phyloP scores from a whole-genome alignment of 257 asterid genomes.

The Solanum gandarillasii region DNA sequence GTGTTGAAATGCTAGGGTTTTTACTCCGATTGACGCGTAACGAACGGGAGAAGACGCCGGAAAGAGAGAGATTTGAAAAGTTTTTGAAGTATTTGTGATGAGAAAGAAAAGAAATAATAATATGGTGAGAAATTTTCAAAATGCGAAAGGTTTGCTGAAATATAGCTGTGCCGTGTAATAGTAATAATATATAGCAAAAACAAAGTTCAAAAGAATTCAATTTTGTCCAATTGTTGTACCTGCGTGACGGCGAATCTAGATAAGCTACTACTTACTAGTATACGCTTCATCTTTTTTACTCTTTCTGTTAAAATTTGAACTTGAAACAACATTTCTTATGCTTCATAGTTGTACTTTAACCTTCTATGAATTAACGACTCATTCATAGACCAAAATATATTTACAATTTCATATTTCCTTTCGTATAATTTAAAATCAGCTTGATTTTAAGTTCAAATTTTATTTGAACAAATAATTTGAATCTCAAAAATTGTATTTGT shows the following conservation, averaged over 20 bases:
- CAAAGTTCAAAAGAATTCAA: neutral
- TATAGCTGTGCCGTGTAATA: neutral
- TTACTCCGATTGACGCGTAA: neutral
- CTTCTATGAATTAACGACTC: neutral
- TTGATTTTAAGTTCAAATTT: neutral
- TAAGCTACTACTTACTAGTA: neutral
- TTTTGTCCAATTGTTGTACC: neutral
- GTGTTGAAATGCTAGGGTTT: neutral
- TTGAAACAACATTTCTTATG: neutral
- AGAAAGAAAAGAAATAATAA: neutral
- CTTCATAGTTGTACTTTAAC: neutral
- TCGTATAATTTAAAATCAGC: neutral
- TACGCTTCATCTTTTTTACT: neutral
- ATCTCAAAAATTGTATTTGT: neutral
- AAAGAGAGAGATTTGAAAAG: slow-evolving; percentile 14
- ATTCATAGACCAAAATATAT: too few species aligned
- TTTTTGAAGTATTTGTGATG: slow-evolving; percentile 20
- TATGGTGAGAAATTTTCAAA: slow-evolving; percentile 4
- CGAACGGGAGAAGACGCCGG: slow-evolving; percentile 13
- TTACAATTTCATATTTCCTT: neutral
- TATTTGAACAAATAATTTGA: neutral
- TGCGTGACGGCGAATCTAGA: neutral
- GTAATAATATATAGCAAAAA: neutral
- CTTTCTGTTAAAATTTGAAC: neutral
- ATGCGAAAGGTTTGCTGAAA: neutral